Conservation (phyloP, 108 stramenopile genomes). For the Aurantiochytrium sp. region DNA sequence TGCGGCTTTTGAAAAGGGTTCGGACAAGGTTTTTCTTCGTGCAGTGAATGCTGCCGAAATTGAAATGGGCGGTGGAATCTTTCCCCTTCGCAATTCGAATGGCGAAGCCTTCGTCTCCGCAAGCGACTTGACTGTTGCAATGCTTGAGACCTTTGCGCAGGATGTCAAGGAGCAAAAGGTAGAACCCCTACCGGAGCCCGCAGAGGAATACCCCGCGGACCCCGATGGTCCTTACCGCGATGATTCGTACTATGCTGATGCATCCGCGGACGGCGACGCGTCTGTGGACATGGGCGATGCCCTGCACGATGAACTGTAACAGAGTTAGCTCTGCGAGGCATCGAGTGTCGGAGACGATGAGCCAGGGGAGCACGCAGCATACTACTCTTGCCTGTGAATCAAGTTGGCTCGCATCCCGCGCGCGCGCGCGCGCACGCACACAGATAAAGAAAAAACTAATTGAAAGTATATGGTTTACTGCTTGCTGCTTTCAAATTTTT, state of each 20-base stretch:
- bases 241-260: not conserved
- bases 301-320: no score
- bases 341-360: no score
- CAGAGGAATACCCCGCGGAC: not conserved
- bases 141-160: not conserved
- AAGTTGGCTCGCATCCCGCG: no score
- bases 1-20: not conserved
- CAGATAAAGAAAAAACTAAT: not conserved
- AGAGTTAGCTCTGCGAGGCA: no score
- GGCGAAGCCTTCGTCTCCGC: not conserved
- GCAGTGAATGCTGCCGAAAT: not conserved
- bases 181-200: not conserved
- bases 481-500: no score
- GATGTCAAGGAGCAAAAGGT: not conserved
- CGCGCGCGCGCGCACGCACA: not conserved
- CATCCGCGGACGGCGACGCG: not conserved
- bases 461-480: not conserved
- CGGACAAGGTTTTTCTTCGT: not conserved
- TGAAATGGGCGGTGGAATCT: not conserved
- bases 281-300: no score
- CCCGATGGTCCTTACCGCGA: not conserved
- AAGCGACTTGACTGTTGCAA: not conserved
- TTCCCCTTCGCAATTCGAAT: not conserved
- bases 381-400: no score
- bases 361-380: no score